Evolutionary conservation across 1,139 yeast genomes (phyloP), one percentile per base, ranked within the genome.

Genomic region (Yamadazyma conglobata): DNA sequence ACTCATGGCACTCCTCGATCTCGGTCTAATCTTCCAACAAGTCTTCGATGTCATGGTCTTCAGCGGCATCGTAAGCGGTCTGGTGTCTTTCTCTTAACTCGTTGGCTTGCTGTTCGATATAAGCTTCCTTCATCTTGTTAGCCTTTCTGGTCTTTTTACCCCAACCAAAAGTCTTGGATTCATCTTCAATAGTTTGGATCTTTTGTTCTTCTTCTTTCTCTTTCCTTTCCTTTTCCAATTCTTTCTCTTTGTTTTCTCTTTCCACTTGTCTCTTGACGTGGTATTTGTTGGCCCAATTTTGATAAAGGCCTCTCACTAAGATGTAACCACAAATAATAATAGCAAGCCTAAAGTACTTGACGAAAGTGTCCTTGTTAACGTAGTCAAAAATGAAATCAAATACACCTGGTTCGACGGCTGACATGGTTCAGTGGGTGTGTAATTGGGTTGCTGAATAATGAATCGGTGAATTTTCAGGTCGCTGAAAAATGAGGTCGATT

Each of bases 81-180:
- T 70, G 74, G 40, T 64, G 54, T 42, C 57, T 56, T 38, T 47
- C 68, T 63, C 72, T 60, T 36, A 71, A 53, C 34, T 62, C 66
- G 20, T 42, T 39, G 18, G 47, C 70, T 14, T 65, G 56, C 31
- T 73, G 69, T 43, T 77, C 76, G 28, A 81, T 62, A 13, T 69
- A 43, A 28, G 70, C 63, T 46, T 77, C 72, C 43, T 78, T 79
- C 37, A 64, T 60, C 56, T 74, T 72, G 27, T 73, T 77, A 34
- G 52, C 65, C 43, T 66, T 64, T 58, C 88, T 72, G 7, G 89
- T 81, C 49, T 71, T 70, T 52, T 81, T 82, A 34, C 91, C 91
- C 87, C 88, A 82, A 14, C 91, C 89, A 62, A 82, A 81, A 6
- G 68, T 50, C 26, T 63, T 52, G 27, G 77, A 73, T 45, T 69